Evolutionary conservation across 1,139 yeast species (phyloP).

Genomic region (Lodderomyces theae): DNA sequence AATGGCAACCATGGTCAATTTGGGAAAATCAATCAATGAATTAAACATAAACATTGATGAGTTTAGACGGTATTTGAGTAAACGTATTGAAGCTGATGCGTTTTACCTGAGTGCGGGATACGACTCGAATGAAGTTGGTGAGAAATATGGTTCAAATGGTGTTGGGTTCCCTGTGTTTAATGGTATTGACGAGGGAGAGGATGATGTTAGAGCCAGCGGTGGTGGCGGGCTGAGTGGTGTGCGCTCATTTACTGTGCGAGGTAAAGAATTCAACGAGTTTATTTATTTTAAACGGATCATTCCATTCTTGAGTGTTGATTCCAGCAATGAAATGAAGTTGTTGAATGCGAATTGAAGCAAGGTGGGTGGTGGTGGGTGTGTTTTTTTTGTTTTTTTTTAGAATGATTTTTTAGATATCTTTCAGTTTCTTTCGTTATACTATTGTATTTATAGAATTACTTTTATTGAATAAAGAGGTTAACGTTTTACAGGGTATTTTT

Average conservation of each 20-base stretch:
- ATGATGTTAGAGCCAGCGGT: neutral
- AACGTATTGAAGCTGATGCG: slow-evolving; percentile 33
- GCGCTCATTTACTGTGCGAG: neutral
- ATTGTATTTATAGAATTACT: neutral
- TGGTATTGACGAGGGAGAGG: neutral
- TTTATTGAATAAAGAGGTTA: neutral
- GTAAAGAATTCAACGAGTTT: slow-evolving; percentile 23
- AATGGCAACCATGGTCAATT: slow-evolving; percentile 23
- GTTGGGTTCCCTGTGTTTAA: slow-evolving; percentile 3
- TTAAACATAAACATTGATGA: slow-evolving; percentile 58
- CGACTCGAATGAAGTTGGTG: neutral
- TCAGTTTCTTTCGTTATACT: neutral
- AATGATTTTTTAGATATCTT: no score
- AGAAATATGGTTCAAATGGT: neutral
- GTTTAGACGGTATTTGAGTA: slow-evolving; percentile 53
- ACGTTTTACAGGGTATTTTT: neutral
- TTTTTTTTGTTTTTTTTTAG: neutral
- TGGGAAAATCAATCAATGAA: slow-evolving; percentile 67
- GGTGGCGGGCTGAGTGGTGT: neutral
- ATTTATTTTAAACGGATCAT: slow-evolving; percentile 39
- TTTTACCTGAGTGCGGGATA: neutral
- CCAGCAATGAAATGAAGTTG: slow-evolving; percentile 36
- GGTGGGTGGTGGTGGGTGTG: neutral
- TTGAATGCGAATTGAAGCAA: slow-evolving; percentile 32
- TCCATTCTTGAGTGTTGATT: slow-evolving; percentile 43